phyloP scores from a whole-genome alignment of 495 filamentous ascomycete species.

The Oleoguttula mirabilis region DNA sequence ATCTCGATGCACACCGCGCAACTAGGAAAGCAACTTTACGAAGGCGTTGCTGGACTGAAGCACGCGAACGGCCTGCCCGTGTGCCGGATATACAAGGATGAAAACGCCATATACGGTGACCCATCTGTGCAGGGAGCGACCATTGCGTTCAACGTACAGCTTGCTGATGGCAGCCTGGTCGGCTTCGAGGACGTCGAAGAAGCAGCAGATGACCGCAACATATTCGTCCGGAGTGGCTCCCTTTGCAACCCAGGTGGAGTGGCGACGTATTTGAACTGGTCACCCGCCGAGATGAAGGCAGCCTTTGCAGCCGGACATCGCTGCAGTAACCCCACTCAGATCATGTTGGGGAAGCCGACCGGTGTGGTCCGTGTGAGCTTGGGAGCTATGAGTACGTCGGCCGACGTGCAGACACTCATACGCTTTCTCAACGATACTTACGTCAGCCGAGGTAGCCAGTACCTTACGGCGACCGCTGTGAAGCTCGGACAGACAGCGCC shows the following conservation, averaged over 20 bases:
- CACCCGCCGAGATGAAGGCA: constrained; percentile 47
- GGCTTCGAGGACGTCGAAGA: constrained; percentile 50
- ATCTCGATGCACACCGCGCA: constrained; percentile 52
- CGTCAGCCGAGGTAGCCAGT: constrained; percentile 17
- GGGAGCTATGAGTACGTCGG: constrained; percentile 56
- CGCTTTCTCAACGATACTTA: constrained; percentile 45
- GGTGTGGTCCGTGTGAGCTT: constrained; percentile 56
- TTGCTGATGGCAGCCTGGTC: constrained; percentile 42
- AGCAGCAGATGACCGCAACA: constrained; percentile 45
- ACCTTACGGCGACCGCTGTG: background rate
- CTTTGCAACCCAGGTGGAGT: constrained; percentile 50
- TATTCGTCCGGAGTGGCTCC: constrained; percentile 61
- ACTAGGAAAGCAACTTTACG: constrained; percentile 42
- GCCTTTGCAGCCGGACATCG: constrained; percentile 53
- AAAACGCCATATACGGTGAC: constrained; percentile 41
- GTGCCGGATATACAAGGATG: constrained; percentile 50
- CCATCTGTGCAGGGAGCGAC: constrained; percentile 52
- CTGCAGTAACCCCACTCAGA: constrained; percentile 42
- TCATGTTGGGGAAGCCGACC: constrained; percentile 45
- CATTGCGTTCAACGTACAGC: constrained; percentile 56
- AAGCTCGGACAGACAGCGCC: background rate
- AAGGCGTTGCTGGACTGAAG: constrained; percentile 38
- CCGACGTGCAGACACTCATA: constrained; percentile 49
- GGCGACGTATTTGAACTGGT: constrained; percentile 33
- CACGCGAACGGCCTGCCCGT: constrained; percentile 49